Base-by-base conservation (phyloP, 345 rosid species). In the Gossypium anomalum region DNA sequence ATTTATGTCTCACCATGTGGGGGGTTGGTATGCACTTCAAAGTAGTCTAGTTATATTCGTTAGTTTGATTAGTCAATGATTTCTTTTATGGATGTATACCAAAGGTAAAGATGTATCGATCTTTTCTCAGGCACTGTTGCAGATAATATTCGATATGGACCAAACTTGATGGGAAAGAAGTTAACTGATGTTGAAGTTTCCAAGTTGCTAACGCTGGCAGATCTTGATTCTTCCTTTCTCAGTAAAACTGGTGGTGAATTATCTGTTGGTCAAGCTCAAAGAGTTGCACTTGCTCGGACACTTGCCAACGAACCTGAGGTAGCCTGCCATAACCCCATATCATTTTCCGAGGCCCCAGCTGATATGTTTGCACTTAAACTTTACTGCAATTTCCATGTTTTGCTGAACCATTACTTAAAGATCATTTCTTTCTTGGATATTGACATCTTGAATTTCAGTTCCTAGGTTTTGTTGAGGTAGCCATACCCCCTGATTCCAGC, bases 281-380 rank as follows among this genome's bases (percentile, higher is more conserved):
- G 98, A 74, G 98, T 92, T 55, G 97, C 98, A 0, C 92, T 94
- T 52, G 97, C 98, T 1, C 83, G 97, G 79, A 94, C 97, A 4
- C 78, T 94, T 44, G 98, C 97, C 7, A 92, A 92, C 38, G 90
- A 89, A 19, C 98, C 97, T 0, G 95, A 91, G 86, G 94, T 88
- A 70, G 1, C 27, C 29, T 5, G 41, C 41, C 41, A 34, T 34
- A 34, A 34, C 41, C 38, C 41, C 41, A 0, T 34, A 7, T 34
- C 41, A 4, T 34, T 34, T 34, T 34, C 41, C 41, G 7, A 47
- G 14, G 51, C 51, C 51, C 15, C 15, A 10, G 12, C 27, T 10
- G 29, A 57, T 8, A 63, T 63, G 67, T 52, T 62, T 62, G 47
- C 25, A 55, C 9, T 19, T 11, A 2, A 55, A 55, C 59, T 55